A percentile compares a stretch with the other conserved stretches of the same genome.
phyloP scores from a whole-genome alignment of 257 asterid genomes.

The Gentiana straminea region DNA sequence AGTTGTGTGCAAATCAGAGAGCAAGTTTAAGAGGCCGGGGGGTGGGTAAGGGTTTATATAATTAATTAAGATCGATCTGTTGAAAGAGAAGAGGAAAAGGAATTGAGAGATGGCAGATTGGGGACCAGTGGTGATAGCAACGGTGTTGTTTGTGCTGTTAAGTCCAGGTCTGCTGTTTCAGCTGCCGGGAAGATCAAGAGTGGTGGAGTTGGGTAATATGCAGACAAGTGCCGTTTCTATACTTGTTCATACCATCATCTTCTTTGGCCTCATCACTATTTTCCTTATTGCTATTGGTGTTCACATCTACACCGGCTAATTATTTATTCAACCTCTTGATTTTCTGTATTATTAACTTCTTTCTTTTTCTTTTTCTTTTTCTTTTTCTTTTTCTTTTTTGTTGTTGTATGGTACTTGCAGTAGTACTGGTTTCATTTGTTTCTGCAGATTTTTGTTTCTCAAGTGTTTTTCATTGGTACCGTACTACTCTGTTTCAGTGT shows the following conservation, averaged over 20 bases:
- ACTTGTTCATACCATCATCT: slow-evolving; percentile 19
- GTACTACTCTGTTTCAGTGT: too few species aligned
- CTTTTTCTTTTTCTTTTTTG: slow-evolving; percentile 56
- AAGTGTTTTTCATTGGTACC: too few species aligned
- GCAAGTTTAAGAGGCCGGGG: too few species aligned
- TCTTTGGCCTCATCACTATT: slow-evolving; percentile 14
- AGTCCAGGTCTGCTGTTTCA: slow-evolving; percentile 77
- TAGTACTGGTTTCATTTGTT: slow-evolving; percentile 20
- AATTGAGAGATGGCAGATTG: slow-evolving; percentile 47
- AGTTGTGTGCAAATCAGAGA: too few species aligned
- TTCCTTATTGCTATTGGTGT: slow-evolving; percentile 24
- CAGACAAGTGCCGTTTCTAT: slow-evolving; percentile 24
- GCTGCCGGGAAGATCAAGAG: slow-evolving; percentile 56
- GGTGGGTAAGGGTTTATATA: too few species aligned
- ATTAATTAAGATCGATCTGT: too few species aligned
- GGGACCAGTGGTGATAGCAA: slow-evolving; percentile 82
- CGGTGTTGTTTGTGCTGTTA: slow-evolving; percentile 65
- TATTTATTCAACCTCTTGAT: slow-evolving; percentile 33
- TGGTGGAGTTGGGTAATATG: slow-evolving; percentile 62
- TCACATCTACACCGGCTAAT: slow-evolving; percentile 20
- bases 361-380: slow-evolving; percentile 43
- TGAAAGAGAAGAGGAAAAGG: too few species aligned
- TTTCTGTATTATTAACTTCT: slow-evolving; percentile 12
- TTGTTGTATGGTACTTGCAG: slow-evolving; percentile 50
- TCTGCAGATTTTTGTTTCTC: too few species aligned